Conservation (phyloP, 2,329 filamentous ascomycete genomes). For the Fusarium ramigenum region DNA sequence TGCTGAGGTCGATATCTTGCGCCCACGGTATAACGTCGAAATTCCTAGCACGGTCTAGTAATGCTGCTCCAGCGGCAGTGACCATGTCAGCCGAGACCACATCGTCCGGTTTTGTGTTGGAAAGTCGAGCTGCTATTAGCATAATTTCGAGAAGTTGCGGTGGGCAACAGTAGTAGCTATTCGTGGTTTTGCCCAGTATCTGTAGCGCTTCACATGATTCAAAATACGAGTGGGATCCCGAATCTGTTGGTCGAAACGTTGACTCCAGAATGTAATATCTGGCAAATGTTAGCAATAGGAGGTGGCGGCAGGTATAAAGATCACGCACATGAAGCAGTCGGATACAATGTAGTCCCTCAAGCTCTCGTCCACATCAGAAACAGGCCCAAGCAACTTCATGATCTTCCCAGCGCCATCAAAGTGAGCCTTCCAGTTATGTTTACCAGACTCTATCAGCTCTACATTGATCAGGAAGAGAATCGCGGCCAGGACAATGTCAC, state of each 20-base stretch:
- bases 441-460: slow-evolving; percentile 60
- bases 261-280: slow-evolving; percentile 59
- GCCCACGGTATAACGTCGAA: slow-evolving; percentile 57
- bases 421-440: slow-evolving; percentile 58
- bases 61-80: slow-evolving; percentile 44
- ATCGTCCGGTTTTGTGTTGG: slow-evolving; percentile 43
- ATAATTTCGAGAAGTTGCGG: slow-evolving; percentile 56
- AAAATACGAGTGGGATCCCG: slow-evolving; percentile 48
- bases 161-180: slow-evolving; percentile 59
- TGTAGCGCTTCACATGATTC: slow-evolving; percentile 49
- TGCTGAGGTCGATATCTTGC: slow-evolving; percentile 47
- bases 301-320: background rate
- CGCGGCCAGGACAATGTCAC: slow-evolving; percentile 56
- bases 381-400: slow-evolving; percentile 52
- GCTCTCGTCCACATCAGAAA: slow-evolving; percentile 46
- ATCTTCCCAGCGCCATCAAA: slow-evolving; percentile 57
- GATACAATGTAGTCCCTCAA: slow-evolving; percentile 58
- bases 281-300: slow-evolving; percentile 9
- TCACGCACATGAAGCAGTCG: slow-evolving; percentile 57
- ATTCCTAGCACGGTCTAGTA: slow-evolving; percentile 51
- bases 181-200: slow-evolving; percentile 52
- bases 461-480: slow-evolving; percentile 61
- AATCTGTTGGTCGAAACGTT: slow-evolving; percentile 51
- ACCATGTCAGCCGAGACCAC: slow-evolving; percentile 44
- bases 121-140: slow-evolving; percentile 54